Evolutionary conservation across 768 basidiomycete species (phyloP), one percentile per base, ranked within the genome.

Genomic region (Sporobolomyces roseus): DNA sequence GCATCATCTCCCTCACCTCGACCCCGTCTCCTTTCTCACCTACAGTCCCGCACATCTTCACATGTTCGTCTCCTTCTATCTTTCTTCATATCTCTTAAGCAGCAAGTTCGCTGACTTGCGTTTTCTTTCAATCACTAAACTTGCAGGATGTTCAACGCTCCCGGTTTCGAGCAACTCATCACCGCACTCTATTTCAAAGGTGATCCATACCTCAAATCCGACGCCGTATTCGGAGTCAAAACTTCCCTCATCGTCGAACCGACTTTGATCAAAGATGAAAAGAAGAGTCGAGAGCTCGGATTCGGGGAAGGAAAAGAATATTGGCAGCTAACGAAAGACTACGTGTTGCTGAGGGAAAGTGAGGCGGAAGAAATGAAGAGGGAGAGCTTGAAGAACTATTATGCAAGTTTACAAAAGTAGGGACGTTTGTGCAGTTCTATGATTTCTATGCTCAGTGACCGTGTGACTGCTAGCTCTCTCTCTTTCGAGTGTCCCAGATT

Each of bases 181-280:
- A 91, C 90, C 0, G 85, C 90, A 2, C 77, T 91, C 14, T 93
- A 88, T 77, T 85, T 87, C 19, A 84, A 87, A 63, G 86, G 85
- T 7, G 88, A 90, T 72, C 77, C 80, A 4, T 91, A 84, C 74
- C 67, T 91, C 29, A 78, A 64, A 45, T 66, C 61, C 2, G 90
- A 92, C 75, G 82, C 84, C 16, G 89, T 91, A 4, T 91, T 91
- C 78, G 90, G 91, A 14, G 90, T 89, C 29, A 89, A 89, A 78
- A 83, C 83, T 54, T 89, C 87, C 9, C 81, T 93, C 32, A 83
- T 91, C 25, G 84, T 90, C 87, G 81, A 82, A 51, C 78, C 85
- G 30, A 79, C 83, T 53, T 78, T 83, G 23, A 77, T 90, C 45
- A 25, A 78, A 1, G 85, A 89, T 66, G 80, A 86, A 66, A 83